phyloP scores from a whole-genome alignment of 108 stramenopile species.

The Pseudonitzschia multiseries region DNA sequence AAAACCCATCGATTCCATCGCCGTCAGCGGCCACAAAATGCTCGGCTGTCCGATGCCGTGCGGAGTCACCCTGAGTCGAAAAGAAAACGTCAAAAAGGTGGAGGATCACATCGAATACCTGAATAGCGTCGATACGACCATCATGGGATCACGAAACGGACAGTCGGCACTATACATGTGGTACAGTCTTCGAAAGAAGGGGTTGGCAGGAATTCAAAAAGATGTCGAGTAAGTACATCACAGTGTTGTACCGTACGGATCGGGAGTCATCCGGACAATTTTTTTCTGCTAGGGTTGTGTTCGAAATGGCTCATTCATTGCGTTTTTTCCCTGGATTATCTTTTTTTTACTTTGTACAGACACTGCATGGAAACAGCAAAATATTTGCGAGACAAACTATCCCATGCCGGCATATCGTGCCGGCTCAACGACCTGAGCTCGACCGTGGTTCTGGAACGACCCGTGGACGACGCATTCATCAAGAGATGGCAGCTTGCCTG shows the following conservation, averaged over 20 bases:
- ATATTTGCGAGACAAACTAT: conserved; percentile 75
- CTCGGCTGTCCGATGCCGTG: conserved; percentile 91
- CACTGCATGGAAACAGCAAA: conserved; percentile 87
- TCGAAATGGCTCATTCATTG: neutral
- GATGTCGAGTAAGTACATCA: conserved; percentile 87
- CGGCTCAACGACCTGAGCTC: conserved; percentile 78
- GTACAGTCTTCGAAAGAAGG: conserved; percentile 89
- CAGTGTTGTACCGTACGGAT: neutral
- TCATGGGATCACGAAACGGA: conserved; percentile 61
- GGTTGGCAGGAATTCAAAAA: conserved; percentile 76
- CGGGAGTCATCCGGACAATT: neutral
- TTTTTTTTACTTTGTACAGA: conserved; percentile 26
- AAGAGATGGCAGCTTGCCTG: conserved; percentile 88
- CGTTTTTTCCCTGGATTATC: neutral
- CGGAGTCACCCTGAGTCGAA: conserved; percentile 79
- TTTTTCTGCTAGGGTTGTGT: neutral
- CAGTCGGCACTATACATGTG: conserved; percentile 76
- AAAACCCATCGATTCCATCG: conserved; percentile 85
- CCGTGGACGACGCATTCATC: conserved; percentile 72
- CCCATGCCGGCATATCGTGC: conserved; percentile 63
- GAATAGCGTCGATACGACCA: conserved; percentile 67
- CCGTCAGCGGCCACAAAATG: conserved; percentile 91
- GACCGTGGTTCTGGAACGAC: conserved; percentile 85
- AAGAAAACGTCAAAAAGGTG: conserved; percentile 86
- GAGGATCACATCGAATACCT: conserved; percentile 77